These are phyloP conservation scores for Aschersonia sp. DNA, from an alignment of 2,329 filamentous ascomycete genomes.

Conservation along the genomic window DNA sequence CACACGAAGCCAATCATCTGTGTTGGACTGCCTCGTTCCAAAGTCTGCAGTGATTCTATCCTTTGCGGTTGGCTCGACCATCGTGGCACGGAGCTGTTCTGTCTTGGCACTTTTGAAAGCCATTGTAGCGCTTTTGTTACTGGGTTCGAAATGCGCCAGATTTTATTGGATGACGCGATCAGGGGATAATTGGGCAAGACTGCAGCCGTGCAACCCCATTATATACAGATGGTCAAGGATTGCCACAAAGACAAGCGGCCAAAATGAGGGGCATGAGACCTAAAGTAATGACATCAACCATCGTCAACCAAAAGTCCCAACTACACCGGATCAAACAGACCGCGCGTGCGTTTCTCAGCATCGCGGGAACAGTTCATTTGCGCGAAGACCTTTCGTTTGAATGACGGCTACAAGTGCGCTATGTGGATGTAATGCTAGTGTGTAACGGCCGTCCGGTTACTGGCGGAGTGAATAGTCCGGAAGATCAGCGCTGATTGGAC, in stretches of 20 bases:
- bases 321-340: not conserved
- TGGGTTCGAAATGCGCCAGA: not conserved
- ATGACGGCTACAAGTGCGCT: slow-evolving; percentile 2
- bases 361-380: not conserved
- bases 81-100: slow-evolving; percentile 43
- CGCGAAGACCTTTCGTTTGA: not conserved
- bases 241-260: not conserved
- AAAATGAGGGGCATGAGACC: not conserved
- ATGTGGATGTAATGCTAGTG: slow-evolving; percentile 2
- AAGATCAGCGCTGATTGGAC: not conserved
- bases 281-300: slow-evolving; percentile 4
- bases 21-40: slow-evolving; percentile 57
- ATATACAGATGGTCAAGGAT: not conserved
- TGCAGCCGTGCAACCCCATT: not conserved
- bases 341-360: not conserved
- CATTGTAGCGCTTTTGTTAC: slow-evolving; percentile 8
- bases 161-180: not conserved
- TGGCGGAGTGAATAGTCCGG: not conserved
- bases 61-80: slow-evolving; percentile 40
- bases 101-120: slow-evolving; percentile 36
- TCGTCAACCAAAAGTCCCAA: not conserved
- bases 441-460: not conserved
- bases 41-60: slow-evolving; percentile 60
- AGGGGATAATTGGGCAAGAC: not conserved
- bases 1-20: slow-evolving; percentile 65